A percentile compares a stretch with the other conserved stretches of the same genome.
Conservation (phyloP, 2,329 filamentous ascomycete genomes). For the Cordyceps javanica region DNA sequence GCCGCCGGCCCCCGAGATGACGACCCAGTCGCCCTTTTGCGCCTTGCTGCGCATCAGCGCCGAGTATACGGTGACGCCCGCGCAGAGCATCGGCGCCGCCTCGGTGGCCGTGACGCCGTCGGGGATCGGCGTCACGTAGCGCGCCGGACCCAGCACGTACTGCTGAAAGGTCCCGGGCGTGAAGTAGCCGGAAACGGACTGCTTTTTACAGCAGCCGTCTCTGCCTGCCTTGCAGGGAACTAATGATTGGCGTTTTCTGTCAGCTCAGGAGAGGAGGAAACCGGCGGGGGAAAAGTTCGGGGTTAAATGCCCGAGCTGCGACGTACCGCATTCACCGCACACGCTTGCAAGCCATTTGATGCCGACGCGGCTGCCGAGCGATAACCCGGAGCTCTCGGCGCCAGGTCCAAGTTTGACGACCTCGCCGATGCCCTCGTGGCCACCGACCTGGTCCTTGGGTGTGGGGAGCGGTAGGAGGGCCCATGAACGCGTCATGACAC, state of each 20-base stretch:
- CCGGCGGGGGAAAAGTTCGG: not conserved
- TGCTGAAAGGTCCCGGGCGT: conserved; percentile 22
- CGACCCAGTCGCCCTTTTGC: conserved; percentile 61
- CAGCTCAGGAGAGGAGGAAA: not conserved
- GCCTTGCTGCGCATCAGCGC: conserved; percentile 63
- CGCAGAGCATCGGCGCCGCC: conserved; percentile 60
- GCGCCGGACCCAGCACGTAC: conserved; percentile 17
- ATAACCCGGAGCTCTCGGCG: conserved; percentile 47
- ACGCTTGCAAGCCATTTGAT: conserved; percentile 61
- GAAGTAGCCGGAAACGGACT: conserved; percentile 22
- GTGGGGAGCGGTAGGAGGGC: conserved; percentile 9
- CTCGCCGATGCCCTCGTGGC: conserved; percentile 62
- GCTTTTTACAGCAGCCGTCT: conserved; percentile 20
- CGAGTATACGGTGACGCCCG: conserved; percentile 62
- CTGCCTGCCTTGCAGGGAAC: conserved; percentile 9
- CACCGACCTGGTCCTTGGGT: conserved; percentile 39
- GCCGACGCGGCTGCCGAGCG: conserved; percentile 62
- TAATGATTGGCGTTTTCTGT: not conserved
- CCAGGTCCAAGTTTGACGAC: conserved; percentile 60
- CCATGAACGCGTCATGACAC: conserved; percentile 14
- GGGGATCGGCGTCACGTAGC: conserved; percentile 40
- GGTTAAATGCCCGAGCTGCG: not conserved
- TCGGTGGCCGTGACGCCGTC: conserved; percentile 27
- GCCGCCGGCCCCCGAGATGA: conserved; percentile 70
- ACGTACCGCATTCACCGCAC: conserved; percentile 42